Evolutionary conservation across 208 protist genomes (phyloP), one percentile per base, ranked within the genome.

Genomic region (Tritrichomonas foetus): DNA sequence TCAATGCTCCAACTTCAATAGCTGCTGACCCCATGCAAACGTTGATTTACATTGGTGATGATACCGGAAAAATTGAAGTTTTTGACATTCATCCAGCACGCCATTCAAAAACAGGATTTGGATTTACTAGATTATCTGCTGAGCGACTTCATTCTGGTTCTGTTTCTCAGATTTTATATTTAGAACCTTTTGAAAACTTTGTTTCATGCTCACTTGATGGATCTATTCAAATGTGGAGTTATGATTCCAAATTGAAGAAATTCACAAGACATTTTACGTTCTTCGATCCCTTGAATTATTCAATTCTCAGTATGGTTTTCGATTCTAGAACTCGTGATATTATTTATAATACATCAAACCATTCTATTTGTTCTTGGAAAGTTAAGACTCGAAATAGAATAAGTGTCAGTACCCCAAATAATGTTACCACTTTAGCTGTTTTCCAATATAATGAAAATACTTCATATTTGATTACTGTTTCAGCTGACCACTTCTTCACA

Each of bases 91-190:
- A 50, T 41, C 33, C 39, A 0, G 47, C 74, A 36, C 33, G 74
- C 3, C 33, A 30, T 41, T 30, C 33, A 50, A 82, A 82, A 82
- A n/a, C 41, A 11, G 39, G 50, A 47, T 82, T 20, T 30, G 41
- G 33, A 50, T 82, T 39, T 25, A 82, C 74, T 8, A 44, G 74
- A 30, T 47, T 82, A 30, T n/a, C 27, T n/a, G 14, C 30, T 39
- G 39, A 14, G 30, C 44, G 50, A 82, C 3, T 82, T n/a, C 74
- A 82, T 41, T 30, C 3, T 9, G 14, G 27, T 16, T 20, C 74
- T 50, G 74, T 82, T 49, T 82, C 74, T 50, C 74, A 82, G 39
- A 82, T 82, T 41, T 16, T 82, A 9, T 82, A 82, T 25, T 47
- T 82, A 27, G 33, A 30, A n/a, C 39, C 44, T 8, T 39, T 82